Base-by-base conservation (phyloP, 2,329 filamentous ascomycete genomes). In the Cadophora malorum region DNA sequence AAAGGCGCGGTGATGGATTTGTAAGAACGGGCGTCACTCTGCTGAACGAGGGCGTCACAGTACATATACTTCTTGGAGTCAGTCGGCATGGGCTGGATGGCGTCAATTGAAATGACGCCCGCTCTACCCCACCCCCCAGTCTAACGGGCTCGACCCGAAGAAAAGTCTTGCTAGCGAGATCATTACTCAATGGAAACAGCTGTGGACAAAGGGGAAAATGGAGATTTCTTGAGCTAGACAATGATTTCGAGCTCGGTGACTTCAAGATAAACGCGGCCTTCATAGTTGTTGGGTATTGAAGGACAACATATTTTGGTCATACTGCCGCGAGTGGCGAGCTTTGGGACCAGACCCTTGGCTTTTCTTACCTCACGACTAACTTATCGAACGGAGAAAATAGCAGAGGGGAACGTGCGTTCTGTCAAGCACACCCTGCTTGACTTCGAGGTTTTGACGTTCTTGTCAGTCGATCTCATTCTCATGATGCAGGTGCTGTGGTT, bases 11-110 rank as follows among this genome's bases (percentile, higher is more conserved):
- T 65, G 35, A 35, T 28, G 52, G 49, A 66, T 68, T 66, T 31
- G 67, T 68, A 66, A 63, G 59, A 23, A 31, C 38, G 59, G 52
- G 58, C 59, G 55, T 68, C 63, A 66, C 19, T 45, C 28, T 38
- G 64, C 38, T 33, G 38, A 19, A 50, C 25, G 35, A 63, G 67
- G 67, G 67, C 63, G 67, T 68, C 67, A 68, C 58, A 63, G 67
- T 41, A 65, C 67, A 65, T 68, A 66, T 63, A 68, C 45, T 60
- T 49, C 28, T 49, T 45, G 23, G 21, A 59, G 45, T 59, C 28
- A 28, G 28, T 28, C 28, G 7, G n/a, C 12, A 38, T 35, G 33
- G 56, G 56, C 41, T 59, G 56, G 56, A 59, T 59, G 56, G 56
- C 56, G 56, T 59, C 35, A 3, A 28, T 12, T 58, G 38, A 41